A percentile compares a stretch with the other conserved stretches of the same genome.
Conservation (phyloP, 305 asterid genomes). For the Fraxinus sp. region DNA sequence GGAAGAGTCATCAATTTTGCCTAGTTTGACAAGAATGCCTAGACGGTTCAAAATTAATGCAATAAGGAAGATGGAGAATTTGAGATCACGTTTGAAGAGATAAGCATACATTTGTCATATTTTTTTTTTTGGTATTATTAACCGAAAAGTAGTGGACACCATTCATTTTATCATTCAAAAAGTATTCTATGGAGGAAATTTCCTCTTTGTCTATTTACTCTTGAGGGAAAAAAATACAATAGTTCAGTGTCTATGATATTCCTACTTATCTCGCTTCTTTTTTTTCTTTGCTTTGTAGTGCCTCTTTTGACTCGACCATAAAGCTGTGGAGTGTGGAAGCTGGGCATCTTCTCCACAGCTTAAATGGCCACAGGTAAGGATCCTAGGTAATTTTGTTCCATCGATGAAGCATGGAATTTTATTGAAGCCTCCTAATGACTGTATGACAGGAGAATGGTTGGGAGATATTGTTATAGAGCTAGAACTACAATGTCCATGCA, state of each 20-base stretch:
- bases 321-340: conserved; percentile 82
- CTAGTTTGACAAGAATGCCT: neutral
- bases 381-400: neutral
- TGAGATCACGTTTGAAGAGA: neutral
- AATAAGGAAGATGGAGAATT: neutral
- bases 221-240: neutral
- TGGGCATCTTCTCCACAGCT: conserved; percentile 67
- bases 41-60: neutral
- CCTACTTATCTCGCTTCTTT: neutral
- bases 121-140: neutral
- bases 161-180: neutral
- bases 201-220: neutral
- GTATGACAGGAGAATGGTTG: neutral
- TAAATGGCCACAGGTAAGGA: conserved; percentile 78
- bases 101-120: neutral
- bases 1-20: neutral
- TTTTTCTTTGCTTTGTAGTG: conserved; percentile 45
- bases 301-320: conserved; percentile 94
- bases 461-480: neutral
- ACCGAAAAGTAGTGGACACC: neutral
- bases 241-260: neutral
- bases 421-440: neutral
- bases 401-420: neutral
- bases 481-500: neutral
- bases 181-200: neutral